Percentiles rank a stretch among this genome's conserved stretches.
phyloP scores from a whole-genome alignment of 805 yeast species.

The Ogataea methylovora region DNA sequence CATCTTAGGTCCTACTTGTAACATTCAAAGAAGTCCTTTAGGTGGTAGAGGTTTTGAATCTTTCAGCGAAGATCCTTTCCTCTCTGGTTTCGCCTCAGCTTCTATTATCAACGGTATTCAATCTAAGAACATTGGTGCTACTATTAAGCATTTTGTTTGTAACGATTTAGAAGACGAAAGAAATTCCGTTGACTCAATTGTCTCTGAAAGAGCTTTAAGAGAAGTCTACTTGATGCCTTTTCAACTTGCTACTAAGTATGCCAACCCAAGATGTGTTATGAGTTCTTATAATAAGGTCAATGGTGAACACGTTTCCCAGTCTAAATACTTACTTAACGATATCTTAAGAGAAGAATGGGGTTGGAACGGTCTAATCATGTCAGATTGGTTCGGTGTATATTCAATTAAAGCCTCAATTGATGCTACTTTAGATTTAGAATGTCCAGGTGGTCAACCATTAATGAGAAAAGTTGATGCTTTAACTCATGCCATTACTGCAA shows the following conservation, averaged over 20 bases:
- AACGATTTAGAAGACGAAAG: constrained; percentile 36
- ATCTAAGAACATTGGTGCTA: constrained; percentile 28
- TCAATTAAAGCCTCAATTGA: constrained; percentile 28
- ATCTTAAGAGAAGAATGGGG: constrained; percentile 34
- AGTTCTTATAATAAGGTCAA: constrained; percentile 35
- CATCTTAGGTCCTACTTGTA: constrained; percentile 31
- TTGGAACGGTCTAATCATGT: constrained; percentile 31
- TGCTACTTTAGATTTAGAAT: constrained; percentile 37
- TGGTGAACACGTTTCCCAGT: constrained; percentile 33
- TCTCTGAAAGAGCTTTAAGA: constrained; percentile 36
- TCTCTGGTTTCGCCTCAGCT: constrained; percentile 30
- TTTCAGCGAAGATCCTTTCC: constrained; percentile 36
- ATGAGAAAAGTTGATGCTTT: constrained; percentile 19
- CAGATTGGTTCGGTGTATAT: constrained; percentile 38
- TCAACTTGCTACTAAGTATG: constrained; percentile 31
- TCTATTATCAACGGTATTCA: constrained; percentile 32
- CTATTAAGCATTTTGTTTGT: constrained; percentile 35
- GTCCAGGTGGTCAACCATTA: constrained; percentile 36
- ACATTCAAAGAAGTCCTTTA: constrained; percentile 32
- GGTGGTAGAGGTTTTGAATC: constrained; percentile 38
- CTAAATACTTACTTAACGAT: constrained; percentile 25
- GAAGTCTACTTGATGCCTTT: constrained; percentile 37
- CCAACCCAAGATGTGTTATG: constrained; percentile 33
- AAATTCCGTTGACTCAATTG: constrained; percentile 26
- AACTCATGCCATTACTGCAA: constrained; percentile 31